Conservation (phyloP, 768 basidiomycete species). For the Austroboletus eburneus region DNA sequence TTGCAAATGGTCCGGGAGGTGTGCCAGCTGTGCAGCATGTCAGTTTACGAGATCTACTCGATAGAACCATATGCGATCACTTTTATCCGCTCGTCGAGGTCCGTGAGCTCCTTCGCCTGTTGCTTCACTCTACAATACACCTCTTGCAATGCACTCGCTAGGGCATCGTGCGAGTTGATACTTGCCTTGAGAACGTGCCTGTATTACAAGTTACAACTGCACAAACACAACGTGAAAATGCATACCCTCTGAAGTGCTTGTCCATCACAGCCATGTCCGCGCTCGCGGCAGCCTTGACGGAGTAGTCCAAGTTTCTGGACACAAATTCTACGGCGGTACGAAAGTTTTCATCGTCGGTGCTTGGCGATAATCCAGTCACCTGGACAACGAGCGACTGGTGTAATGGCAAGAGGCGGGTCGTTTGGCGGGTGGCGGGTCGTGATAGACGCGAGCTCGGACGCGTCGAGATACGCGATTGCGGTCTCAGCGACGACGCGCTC, state of each 20-base stretch:
- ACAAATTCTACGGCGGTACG: slow-evolving; percentile 52
- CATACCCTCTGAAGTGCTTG: slow-evolving; percentile 51
- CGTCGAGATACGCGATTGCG: slow-evolving; percentile 31
- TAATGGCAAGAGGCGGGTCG: slow-evolving; percentile 49
- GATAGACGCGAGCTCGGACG: slow-evolving; percentile 44
- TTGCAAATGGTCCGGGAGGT: slow-evolving; percentile 68
- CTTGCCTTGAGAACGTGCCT: slow-evolving; percentile 67
- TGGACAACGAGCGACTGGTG: slow-evolving; percentile 54
- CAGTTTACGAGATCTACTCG: background rate
- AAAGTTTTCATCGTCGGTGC: slow-evolving; percentile 40
- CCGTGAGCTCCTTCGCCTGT: slow-evolving; percentile 45
- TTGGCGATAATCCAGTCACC: slow-evolving; percentile 47
- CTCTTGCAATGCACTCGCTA: slow-evolving; percentile 58
- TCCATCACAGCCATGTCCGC: slow-evolving; percentile 54
- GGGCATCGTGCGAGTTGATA: slow-evolving; percentile 57
- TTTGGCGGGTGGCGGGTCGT: slow-evolving; percentile 47
- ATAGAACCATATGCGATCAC: slow-evolving; percentile 28
- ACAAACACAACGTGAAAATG: slow-evolving; percentile 10
- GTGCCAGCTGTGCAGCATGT: slow-evolving; percentile 40
- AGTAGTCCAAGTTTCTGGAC: slow-evolving; percentile 55
- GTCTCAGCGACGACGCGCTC: slow-evolving; percentile 37
- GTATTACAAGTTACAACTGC: slow-evolving; percentile 1
- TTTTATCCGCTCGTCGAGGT: slow-evolving; percentile 66
- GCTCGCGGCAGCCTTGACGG: slow-evolving; percentile 52
- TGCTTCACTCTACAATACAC: slow-evolving; percentile 49